These are phyloP conservation scores for Microbotryomycetes sp. DNA, from an alignment of 1,284 basidiomycete species.

Conservation along the genomic window DNA sequence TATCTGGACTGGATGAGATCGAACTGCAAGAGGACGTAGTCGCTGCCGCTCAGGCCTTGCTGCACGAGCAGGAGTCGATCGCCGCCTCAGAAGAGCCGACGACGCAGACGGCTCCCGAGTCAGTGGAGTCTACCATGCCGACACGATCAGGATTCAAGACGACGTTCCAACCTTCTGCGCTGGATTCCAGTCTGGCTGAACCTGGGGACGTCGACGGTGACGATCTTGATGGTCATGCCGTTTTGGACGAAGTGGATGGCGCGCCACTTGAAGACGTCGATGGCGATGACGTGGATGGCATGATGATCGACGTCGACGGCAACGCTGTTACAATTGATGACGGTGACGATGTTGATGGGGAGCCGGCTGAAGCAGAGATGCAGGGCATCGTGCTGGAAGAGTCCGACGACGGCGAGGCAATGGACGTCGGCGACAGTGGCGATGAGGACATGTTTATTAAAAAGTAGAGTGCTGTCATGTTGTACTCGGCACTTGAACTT, in stretches of 20 bases:
- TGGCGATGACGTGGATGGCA: slow-evolving; percentile 42
- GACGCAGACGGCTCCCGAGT: too few species aligned
- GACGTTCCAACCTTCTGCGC: slow-evolving; percentile 2
- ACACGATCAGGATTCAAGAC: not conserved
- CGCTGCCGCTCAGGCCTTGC: not conserved
- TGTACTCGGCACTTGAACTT: too few species aligned
- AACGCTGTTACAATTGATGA: slow-evolving; percentile 3
- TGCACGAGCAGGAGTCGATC: not conserved
- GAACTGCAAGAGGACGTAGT: not conserved
- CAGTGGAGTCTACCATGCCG: too few species aligned
- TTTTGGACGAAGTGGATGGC: not conserved
- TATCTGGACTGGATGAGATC: slow-evolving; percentile 11
- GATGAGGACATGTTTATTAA: slow-evolving; percentile 15
- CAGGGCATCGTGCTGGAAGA: slow-evolving; percentile 7
- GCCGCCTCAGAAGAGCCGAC: not conserved
- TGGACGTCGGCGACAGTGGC: slow-evolving; percentile 9
- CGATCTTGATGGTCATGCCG: not conserved
- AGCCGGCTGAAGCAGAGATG: not conserved
- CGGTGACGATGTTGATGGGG: not conserved
- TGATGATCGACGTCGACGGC: slow-evolving; percentile 41
- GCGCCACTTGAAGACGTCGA: not conserved
- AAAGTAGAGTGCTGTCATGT: not conserved
- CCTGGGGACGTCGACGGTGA: slow-evolving; percentile 1
- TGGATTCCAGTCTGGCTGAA: slow-evolving; percentile 25
- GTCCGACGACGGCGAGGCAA: slow-evolving; percentile 3